These are phyloP conservation scores for Solanum rostratum DNA, from an alignment of 257 asterid species.

Conservation along the genomic window DNA sequence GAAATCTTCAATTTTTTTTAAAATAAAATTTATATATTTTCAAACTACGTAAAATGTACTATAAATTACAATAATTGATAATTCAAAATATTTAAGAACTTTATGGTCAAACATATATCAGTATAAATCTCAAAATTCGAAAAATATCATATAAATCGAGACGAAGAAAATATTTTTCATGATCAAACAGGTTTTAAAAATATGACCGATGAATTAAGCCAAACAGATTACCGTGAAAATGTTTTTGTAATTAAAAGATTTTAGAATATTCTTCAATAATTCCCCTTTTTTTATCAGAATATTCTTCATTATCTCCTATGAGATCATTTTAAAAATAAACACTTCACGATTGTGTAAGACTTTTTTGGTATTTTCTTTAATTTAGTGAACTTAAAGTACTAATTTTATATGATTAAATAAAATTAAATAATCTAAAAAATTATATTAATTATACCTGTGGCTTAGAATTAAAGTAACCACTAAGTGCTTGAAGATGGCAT, in stretches of 20 bases:
- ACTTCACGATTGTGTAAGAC: not conserved
- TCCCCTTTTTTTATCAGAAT: not conserved
- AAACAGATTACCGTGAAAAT: too few species aligned
- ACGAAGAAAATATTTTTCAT: not conserved
- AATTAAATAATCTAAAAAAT: not conserved
- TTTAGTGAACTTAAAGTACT: not conserved
- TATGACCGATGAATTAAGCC: accelerated
- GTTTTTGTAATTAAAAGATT: not conserved
- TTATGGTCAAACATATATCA: too few species aligned
- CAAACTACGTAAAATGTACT: too few species aligned
- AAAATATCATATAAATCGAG: too few species aligned
- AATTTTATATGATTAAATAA: not conserved
- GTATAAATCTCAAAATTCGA: too few species aligned
- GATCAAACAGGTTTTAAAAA: not conserved
- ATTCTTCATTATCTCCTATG: too few species aligned
- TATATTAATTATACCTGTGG: not conserved
- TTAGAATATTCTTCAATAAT: not conserved
- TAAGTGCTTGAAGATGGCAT: constrained; percentile 47
- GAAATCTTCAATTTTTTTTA: too few species aligned
- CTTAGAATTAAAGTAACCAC: constrained; percentile 11
- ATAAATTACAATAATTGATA: too few species aligned
- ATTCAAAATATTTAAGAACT: too few species aligned
- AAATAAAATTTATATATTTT: too few species aligned
- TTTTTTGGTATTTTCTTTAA: not conserved
- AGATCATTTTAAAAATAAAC: not conserved